Evolutionary conservation across 176 grass and related monocot species (phyloP).

Genomic region (Phyllostachys edulis): DNA sequence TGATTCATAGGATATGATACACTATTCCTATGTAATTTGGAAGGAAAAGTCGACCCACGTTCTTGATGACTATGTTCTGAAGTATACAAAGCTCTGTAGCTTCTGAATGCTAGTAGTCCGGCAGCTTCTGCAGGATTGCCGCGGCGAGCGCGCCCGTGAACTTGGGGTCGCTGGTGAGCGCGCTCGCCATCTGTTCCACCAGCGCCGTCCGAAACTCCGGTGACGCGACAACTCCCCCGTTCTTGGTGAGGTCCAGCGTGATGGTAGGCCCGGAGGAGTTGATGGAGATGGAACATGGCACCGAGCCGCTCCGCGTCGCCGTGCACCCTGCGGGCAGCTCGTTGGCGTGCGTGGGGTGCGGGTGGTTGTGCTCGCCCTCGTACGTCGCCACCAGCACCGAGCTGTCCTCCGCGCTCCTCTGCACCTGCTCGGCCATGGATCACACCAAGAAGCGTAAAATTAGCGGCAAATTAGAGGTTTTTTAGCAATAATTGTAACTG

Average conservation of each 20-base stretch:
- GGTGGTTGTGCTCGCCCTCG: constrained; percentile 93
- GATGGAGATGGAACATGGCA: constrained; percentile 61
- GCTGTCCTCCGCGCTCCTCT: constrained; percentile 82
- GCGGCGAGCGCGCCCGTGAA: constrained; percentile 61
- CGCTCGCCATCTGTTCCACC: constrained; percentile 67
- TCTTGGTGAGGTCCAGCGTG: constrained; percentile 66
- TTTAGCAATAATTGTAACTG: background rate
- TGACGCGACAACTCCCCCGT: constrained; percentile 32
- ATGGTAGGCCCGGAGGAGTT: constrained; percentile 61
- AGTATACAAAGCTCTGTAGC: background rate
- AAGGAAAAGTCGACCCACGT: too few relatives aligned
- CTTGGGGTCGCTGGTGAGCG: constrained; percentile 52
- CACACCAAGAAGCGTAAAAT: background rate
- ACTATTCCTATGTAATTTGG: too few relatives aligned
- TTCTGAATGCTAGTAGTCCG: constrained; percentile 26
- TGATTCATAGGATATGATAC: too few relatives aligned
- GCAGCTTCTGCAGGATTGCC: constrained; percentile 58
- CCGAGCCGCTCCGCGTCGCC: background rate
- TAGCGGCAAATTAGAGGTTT: background rate
- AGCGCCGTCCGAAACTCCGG: constrained; percentile 57
- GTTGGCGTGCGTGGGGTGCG: constrained; percentile 6
- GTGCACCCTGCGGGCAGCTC: background rate
- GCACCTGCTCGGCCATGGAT: constrained; percentile 52
- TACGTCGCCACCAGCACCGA: constrained; percentile 78
- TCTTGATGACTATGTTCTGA: background rate